Percentiles rank a stretch among this genome's conserved stretches.
Evolutionary conservation across 2,329 filamentous ascomycete genomes (phyloP).

Genomic region (Moelleriella libera): DNA sequence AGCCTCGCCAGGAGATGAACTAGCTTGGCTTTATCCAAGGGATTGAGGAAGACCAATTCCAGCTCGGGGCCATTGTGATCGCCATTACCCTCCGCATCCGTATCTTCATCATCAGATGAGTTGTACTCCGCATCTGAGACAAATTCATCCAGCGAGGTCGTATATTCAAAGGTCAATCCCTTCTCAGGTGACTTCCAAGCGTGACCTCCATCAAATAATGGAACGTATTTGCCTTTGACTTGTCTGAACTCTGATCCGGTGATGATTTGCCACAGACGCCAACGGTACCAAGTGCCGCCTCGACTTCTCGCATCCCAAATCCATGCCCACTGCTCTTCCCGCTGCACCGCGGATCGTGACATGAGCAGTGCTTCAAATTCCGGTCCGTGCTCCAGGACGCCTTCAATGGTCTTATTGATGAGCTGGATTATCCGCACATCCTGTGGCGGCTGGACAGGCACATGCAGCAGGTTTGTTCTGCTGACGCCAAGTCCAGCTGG

Average conservation of each 20-base stretch:
- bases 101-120: constrained; percentile 71
- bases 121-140: constrained; percentile 75
- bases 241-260: constrained; percentile 41
- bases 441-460: constrained; percentile 60
- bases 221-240: constrained; percentile 38
- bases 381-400: constrained; percentile 62
- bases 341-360: constrained; percentile 70
- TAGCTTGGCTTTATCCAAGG: constrained; percentile 71
- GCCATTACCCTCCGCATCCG: constrained; percentile 41
- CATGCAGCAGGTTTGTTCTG: constrained; percentile 40
- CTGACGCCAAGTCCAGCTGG: constrained; percentile 24
- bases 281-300: constrained; percentile 83
- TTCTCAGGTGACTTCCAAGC: constrained; percentile 67
- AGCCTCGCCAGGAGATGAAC: constrained; percentile 72
- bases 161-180: constrained; percentile 64
- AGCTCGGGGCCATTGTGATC: constrained; percentile 28
- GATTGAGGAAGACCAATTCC: constrained; percentile 59
- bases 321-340: constrained; percentile 86
- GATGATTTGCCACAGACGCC: constrained; percentile 78
- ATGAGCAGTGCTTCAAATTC: constrained; percentile 90
- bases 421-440: constrained; percentile 68
- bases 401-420: constrained; percentile 80
- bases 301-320: constrained; percentile 73
- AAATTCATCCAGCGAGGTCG: constrained; percentile 62
- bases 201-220: constrained; percentile 62